Evolutionary conservation across 1,284 basidiomycete species (phyloP).

Genomic region (Trametes pubescens): DNA sequence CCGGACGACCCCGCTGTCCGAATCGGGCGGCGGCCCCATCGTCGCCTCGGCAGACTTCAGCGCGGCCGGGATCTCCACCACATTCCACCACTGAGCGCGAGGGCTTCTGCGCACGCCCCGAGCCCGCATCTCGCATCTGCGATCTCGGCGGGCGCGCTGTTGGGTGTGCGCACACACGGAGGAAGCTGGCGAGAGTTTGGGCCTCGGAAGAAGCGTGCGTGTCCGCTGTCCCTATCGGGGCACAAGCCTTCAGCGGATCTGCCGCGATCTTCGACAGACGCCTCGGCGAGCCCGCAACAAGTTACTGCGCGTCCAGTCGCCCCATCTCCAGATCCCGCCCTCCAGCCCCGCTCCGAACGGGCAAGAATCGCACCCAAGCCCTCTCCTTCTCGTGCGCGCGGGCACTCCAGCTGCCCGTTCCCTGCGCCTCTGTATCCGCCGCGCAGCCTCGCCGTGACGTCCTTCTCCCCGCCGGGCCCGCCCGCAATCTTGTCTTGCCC

Average conservation of each 20-base stretch:
- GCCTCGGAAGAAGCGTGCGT: slow-evolving; percentile 33
- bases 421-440: background rate
- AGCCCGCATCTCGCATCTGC: slow-evolving; percentile 5
- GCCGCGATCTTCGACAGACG: slow-evolving; percentile 28
- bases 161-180: background rate
- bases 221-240: slow-evolving; percentile 21
- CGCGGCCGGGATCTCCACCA: slow-evolving; percentile 27
- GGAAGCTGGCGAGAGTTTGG: slow-evolving; percentile 30
- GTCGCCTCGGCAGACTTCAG: slow-evolving; percentile 33
- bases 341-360: slow-evolving; percentile 24
- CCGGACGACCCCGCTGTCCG: background rate
- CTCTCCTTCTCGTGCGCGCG: slow-evolving; percentile 10
- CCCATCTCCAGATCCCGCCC: slow-evolving; percentile 19
- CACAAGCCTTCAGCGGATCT: slow-evolving; percentile 22
- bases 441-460: background rate
- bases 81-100: slow-evolving; percentile 23
- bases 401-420: slow-evolving; percentile 1
- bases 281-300: slow-evolving; percentile 25
- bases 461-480: slow-evolving; percentile 1
- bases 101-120: background rate
- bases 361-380: slow-evolving; percentile 17
- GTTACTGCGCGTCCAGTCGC: slow-evolving; percentile 1
- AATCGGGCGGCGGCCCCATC: slow-evolving; percentile 20
- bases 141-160: slow-evolving; percentile 23
- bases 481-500: background rate